A percentile compares a stretch with the other conserved stretches of the same genome.
These are phyloP conservation scores for Danielia oregonensis DNA, from an alignment of 805 yeast genomes.

Conservation along the genomic window DNA sequence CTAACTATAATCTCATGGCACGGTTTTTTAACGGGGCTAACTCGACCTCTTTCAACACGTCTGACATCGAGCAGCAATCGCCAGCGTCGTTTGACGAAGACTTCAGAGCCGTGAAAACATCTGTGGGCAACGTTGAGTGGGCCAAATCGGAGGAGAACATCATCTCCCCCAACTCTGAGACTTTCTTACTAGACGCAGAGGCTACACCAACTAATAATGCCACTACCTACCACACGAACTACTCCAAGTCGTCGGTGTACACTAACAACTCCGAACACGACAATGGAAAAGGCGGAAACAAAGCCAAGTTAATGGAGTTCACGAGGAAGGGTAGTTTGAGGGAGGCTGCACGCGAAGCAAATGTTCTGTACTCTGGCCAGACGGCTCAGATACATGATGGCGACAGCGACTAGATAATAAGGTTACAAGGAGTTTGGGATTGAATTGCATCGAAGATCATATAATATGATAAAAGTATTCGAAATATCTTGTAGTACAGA, in stretches of 20 bases:
- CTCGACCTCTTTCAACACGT: not conserved
- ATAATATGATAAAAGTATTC: too few species aligned
- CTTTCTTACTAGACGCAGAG: slow-evolving; percentile 7
- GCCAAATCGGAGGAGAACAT: slow-evolving; percentile 3
- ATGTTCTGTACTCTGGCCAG: slow-evolving; percentile 27
- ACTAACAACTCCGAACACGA: slow-evolving; percentile 8
- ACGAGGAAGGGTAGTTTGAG: slow-evolving; percentile 42
- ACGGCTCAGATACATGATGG: slow-evolving; percentile 31
- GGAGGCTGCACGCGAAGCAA: slow-evolving; percentile 35
- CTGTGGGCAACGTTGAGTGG: slow-evolving; percentile 32
- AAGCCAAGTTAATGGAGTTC: slow-evolving; percentile 46
- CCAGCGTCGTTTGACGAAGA: slow-evolving; percentile 19
- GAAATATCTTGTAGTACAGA: too few species aligned
- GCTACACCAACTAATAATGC: slow-evolving; percentile 6
- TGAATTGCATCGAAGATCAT: too few species aligned
- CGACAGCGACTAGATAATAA: slow-evolving; percentile 25
- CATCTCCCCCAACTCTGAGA: slow-evolving; percentile 11
- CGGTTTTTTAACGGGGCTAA: slow-evolving; percentile 8
- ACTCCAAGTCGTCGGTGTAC: slow-evolving; percentile 9
- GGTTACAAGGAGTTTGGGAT: not conserved
- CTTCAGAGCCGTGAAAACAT: slow-evolving; percentile 24
- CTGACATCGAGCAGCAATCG: not conserved
- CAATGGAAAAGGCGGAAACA: slow-evolving; percentile 7
- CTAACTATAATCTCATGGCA: slow-evolving; percentile 14
- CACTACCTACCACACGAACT: not conserved